Evolutionary conservation across 768 basidiomycete species (phyloP).

Genomic region (Termitomyces titanicus): DNA sequence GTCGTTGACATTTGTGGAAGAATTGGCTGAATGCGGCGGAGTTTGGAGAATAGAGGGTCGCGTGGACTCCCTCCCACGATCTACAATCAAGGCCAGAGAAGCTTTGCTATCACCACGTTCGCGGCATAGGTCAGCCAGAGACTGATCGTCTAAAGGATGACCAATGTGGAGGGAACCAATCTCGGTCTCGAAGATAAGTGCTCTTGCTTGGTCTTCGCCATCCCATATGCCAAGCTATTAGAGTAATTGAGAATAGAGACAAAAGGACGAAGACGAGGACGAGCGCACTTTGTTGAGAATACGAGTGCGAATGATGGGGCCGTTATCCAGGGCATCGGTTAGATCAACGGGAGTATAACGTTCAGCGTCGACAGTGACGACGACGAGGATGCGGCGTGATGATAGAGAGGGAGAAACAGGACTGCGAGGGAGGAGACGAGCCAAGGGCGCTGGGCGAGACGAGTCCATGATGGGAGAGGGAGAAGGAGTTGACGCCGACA

Average conservation of each 20-base stretch:
- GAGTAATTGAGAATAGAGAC: neutral
- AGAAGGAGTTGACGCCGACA: neutral
- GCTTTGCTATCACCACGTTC: slow-evolving; percentile 16
- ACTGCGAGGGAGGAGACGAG: slow-evolving; percentile 3
- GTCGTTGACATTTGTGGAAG: neutral
- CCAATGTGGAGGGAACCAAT: slow-evolving; percentile 18
- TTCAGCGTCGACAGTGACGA: slow-evolving; percentile 16
- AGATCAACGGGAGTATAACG: slow-evolving; percentile 19
- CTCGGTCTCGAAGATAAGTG: slow-evolving; percentile 19
- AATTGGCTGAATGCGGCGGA: slow-evolving; percentile 3
- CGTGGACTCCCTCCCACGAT: neutral
- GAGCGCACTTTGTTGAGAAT: slow-evolving; percentile 15
- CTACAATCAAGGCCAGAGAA: slow-evolving; percentile 17
- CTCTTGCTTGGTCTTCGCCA: slow-evolving; percentile 9
- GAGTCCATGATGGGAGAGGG: neutral
- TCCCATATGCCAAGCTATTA: slow-evolving; percentile 15
- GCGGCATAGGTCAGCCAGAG: slow-evolving; percentile 11
- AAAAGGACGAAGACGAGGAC: neutral
- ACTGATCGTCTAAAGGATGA: slow-evolving; percentile 11
- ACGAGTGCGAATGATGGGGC: slow-evolving; percentile 15
- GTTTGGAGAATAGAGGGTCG: neutral
- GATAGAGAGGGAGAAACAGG: slow-evolving; percentile 2
- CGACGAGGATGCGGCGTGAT: slow-evolving; percentile 12
- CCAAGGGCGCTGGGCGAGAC: neutral
- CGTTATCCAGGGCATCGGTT: slow-evolving; percentile 16